phyloP scores from a whole-genome alignment of 495 filamentous ascomycete genomes.

The Neurospora sp. region DNA sequence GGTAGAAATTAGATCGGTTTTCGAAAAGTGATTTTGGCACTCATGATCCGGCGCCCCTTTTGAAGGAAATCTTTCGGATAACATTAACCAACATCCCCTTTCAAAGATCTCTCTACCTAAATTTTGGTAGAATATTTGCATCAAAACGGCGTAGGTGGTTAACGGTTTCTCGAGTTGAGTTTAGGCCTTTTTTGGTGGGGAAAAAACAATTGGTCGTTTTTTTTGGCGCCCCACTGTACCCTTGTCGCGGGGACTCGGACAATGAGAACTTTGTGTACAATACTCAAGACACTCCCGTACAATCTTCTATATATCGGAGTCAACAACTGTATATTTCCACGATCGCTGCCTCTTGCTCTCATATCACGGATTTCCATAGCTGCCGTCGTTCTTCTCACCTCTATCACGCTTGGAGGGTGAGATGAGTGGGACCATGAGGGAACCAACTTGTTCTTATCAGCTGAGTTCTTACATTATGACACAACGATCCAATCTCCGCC shows the following conservation, averaged over 20 bases:
- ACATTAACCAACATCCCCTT: too few species aligned
- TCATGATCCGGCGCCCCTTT: too few species aligned
- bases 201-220: too few species aligned
- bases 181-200: too few species aligned
- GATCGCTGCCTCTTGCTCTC: not conserved
- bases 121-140: too few species aligned
- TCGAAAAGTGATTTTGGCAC: too few species aligned
- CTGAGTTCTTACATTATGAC: not conserved
- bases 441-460: not conserved
- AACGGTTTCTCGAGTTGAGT: too few species aligned
- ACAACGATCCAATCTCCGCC: not conserved
- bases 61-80: too few species aligned
- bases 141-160: too few species aligned
- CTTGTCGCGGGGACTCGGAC: too few species aligned
- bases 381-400: not conserved
- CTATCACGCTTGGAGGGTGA: not conserved
- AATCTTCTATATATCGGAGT: not conserved
- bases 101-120: too few species aligned
- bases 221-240: not conserved
- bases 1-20: too few species aligned
- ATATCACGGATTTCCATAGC: not conserved
- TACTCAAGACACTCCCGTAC: not conserved
- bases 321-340: not conserved
- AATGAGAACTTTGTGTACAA: not conserved
- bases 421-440: not conserved